phyloP scores from a whole-genome alignment of 2,329 filamentous ascomycete genomes.

The Cryphonectria naterciae region DNA sequence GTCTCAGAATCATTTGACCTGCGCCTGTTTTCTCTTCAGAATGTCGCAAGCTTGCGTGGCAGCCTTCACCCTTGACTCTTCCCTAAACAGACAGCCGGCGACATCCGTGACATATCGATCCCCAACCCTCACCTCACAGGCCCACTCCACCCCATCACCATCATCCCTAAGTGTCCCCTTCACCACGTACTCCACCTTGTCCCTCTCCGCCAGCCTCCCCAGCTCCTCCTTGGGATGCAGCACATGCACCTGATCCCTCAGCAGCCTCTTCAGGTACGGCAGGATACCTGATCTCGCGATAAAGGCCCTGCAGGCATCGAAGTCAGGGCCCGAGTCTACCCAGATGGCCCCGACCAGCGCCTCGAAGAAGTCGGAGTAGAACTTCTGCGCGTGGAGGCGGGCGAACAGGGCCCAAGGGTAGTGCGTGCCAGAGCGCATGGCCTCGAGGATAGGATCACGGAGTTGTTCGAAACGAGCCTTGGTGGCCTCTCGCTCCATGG shows the following conservation, averaged over 20 bases:
- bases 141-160: slow-evolving; percentile 34
- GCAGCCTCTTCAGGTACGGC: slow-evolving; percentile 61
- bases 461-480: slow-evolving; percentile 52
- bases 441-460: slow-evolving; percentile 51
- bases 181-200: slow-evolving; percentile 59
- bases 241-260: slow-evolving; percentile 62
- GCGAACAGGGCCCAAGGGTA: slow-evolving; percentile 82
- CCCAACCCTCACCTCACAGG: slow-evolving; percentile 56
- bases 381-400: slow-evolving; percentile 70
- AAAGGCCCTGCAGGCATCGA: slow-evolving; percentile 63
- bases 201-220: slow-evolving; percentile 57
- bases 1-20: neutral
- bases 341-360: slow-evolving; percentile 80
- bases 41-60: slow-evolving; percentile 54
- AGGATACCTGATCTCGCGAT: slow-evolving; percentile 69
- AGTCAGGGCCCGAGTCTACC: slow-evolving; percentile 69
- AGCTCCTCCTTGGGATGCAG: slow-evolving; percentile 71
- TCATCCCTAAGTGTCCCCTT: slow-evolving; percentile 34
- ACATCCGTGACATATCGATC: slow-evolving; percentile 50
- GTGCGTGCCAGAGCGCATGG: slow-evolving; percentile 51
- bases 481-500: slow-evolving; percentile 48
- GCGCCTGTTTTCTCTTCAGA: slow-evolving; percentile 32
- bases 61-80: slow-evolving; percentile 60
- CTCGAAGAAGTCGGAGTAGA: slow-evolving; percentile 84
- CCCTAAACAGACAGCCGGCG: slow-evolving; percentile 48